Conservation (phyloP, 1,284 basidiomycete species). For the Singerocomus rubriflavus region DNA sequence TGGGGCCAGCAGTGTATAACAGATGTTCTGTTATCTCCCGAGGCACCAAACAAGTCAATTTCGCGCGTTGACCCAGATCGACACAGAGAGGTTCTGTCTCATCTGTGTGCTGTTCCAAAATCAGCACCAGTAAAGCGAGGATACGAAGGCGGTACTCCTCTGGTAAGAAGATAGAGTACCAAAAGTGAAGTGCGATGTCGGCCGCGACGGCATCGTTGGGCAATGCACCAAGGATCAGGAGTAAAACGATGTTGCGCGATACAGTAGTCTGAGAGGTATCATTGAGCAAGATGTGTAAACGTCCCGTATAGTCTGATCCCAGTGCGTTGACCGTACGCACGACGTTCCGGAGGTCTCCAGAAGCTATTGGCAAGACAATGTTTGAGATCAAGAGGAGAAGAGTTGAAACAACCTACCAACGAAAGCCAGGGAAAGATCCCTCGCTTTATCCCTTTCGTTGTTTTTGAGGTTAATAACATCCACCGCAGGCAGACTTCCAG, state of each 20-base stretch:
- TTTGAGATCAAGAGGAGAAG: neutral
- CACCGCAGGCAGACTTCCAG: conserved; percentile 16
- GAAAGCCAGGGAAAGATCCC: conserved; percentile 36
- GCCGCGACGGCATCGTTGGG: conserved; percentile 30
- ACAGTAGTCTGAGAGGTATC: conserved; percentile 28
- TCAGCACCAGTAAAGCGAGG: conserved; percentile 13
- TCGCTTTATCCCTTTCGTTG: conserved; percentile 35
- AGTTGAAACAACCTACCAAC: conserved; percentile 24
- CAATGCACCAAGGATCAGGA: conserved; percentile 36
- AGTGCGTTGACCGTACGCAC: conserved; percentile 25
- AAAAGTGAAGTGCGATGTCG: conserved; percentile 43
- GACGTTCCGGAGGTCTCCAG: conserved; percentile 24
- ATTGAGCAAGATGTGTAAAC: conserved; percentile 35
- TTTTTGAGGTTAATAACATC: conserved; percentile 44
- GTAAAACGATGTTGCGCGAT: conserved; percentile 37
- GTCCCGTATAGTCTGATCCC: conserved; percentile 21
- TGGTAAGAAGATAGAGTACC: conserved; percentile 42
- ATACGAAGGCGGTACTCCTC: conserved; percentile 27
- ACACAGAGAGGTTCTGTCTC: conserved; percentile 16
- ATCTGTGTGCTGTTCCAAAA: conserved; percentile 18
- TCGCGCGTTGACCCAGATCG: conserved; percentile 20
- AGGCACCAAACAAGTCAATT: conserved; percentile 28
- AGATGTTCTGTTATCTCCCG: conserved; percentile 29
- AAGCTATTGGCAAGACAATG: conserved; percentile 9
- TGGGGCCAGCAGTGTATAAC: conserved; percentile 29